Evolutionary conservation across 1,139 yeast genomes (phyloP), one percentile per base, ranked within the genome.

Genomic region (Geotrichum citri-aurantii): DNA sequence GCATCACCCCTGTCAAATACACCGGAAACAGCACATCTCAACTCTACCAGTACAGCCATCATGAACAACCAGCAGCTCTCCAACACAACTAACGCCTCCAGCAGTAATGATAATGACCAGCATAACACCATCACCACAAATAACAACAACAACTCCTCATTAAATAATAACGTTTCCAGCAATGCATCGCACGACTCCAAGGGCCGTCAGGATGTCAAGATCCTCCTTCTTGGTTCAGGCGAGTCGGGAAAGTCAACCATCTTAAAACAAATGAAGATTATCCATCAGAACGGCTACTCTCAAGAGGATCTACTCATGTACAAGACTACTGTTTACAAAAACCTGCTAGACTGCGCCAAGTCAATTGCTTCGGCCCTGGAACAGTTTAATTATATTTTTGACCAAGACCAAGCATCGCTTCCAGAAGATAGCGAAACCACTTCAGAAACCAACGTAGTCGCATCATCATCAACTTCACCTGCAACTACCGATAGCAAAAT

Each of bases 171-270:
- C 14, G 11, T n/a, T 31, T 12, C 2, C n/a, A 31, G 3, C 37
- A 50, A 17, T 23, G 48, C 48, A 19, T 19, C 44, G 23, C 17
- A 19, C 24, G 51, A 47, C n/a, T 29, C 55, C n/a, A 54, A 54
- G 27, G 58, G 58, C 12, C 50, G 59, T 7, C 62, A 70, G 49
- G 79, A 75, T 61, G 83, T 84, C 58, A 86, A 86, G 70, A 80
- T 86, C 55, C 76, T 86, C 49, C 76, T 86, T 55, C 77, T 86
- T 58, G 92, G 91, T 5, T 83, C 89, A 0, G 92, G 92, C 3
- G 92, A 86, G 68, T 81, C 86, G 63, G 92, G 92, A 8, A 86
- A 86, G 68, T 83, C 89, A 12, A 86, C 92, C 26, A 83, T 86
- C 60, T 81, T 86, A 50, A 86, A 85, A 68, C 92, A 86, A 71